Evolutionary conservation across 1,284 basidiomycete species (phyloP).

Genomic region (Pseudozyma thailandica): DNA sequence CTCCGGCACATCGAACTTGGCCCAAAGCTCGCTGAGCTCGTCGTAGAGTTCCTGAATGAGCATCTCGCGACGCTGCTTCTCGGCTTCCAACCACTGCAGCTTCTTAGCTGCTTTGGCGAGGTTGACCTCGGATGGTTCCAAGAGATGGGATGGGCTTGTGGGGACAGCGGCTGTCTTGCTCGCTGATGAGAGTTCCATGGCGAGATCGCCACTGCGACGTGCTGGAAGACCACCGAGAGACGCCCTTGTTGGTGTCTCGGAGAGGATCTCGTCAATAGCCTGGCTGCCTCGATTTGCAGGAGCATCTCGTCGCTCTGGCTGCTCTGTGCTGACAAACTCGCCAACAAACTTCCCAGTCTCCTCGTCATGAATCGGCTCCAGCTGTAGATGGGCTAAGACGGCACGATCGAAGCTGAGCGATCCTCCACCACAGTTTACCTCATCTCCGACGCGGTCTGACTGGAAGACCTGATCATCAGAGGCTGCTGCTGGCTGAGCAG

Average conservation of each 20-base stretch:
- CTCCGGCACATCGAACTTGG: conserved; percentile 63
- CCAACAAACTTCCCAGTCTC: conserved; percentile 45
- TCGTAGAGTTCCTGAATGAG: conserved; percentile 65
- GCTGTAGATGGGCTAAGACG: conserved; percentile 55
- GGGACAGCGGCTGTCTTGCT: conserved; percentile 25
- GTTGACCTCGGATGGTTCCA: conserved; percentile 46
- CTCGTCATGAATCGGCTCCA: conserved; percentile 46
- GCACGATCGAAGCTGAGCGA: conserved; percentile 48
- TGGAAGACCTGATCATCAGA: conserved; percentile 44
- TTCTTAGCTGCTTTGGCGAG: conserved; percentile 32
- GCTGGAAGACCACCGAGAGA: conserved; percentile 39
- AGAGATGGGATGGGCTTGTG: conserved; percentile 32
- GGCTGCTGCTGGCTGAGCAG: conserved; percentile 29
- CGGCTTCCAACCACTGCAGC: conserved; percentile 51
- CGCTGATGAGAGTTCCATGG: conserved; percentile 25
- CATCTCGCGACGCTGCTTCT: conserved; percentile 59
- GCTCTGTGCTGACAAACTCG: conserved; percentile 48
- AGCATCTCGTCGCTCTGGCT: conserved; percentile 19
- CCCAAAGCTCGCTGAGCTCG: conserved; percentile 66
- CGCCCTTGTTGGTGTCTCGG: conserved; percentile 43
- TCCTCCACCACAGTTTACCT: conserved; percentile 33
- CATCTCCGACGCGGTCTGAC: conserved; percentile 11
- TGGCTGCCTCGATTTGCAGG: conserved; percentile 5
- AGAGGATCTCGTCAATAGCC: conserved; percentile 34
- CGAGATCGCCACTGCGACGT: conserved; percentile 29